phyloP scores from a whole-genome alignment of 2,329 filamentous ascomycete genomes.

The Pyrenochaeta sp. region DNA sequence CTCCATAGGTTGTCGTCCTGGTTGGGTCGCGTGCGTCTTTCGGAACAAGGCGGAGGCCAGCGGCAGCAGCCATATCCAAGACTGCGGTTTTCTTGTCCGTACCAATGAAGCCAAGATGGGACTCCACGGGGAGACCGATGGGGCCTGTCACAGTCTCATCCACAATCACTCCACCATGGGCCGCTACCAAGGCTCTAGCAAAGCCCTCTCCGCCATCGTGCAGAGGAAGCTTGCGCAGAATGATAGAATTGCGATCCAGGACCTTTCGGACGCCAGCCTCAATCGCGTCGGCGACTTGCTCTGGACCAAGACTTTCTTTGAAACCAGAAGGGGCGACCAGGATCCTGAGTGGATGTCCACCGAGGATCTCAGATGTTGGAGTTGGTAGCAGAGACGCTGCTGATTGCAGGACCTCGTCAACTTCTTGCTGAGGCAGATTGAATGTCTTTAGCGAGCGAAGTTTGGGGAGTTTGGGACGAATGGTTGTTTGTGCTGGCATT shows the following conservation, averaged over 20 bases:
- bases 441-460: conserved; percentile 31
- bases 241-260: conserved; percentile 47
- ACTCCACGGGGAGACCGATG: conserved; percentile 50
- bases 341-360: conserved; percentile 40
- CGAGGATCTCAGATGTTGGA: conserved; percentile 29
- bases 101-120: conserved; percentile 57
- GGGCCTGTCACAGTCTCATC: conserved; percentile 55
- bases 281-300: conserved; percentile 60
- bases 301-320: conserved; percentile 61
- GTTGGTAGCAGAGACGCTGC: conserved; percentile 24
- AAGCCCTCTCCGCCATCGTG: conserved; percentile 64
- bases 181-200: conserved; percentile 54
- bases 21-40: conserved; percentile 55
- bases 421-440: conserved; percentile 22
- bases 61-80: conserved; percentile 62
- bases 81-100: conserved; percentile 53
- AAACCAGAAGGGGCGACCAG: conserved; percentile 63
- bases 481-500: conserved; percentile 6
- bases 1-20: conserved; percentile 60
- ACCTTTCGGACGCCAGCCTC: conserved; percentile 57
- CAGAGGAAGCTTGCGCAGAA: conserved; percentile 58
- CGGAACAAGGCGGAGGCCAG: conserved; percentile 60
- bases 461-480: conserved; percentile 21
- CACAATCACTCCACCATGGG: conserved; percentile 52
- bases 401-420: conserved; percentile 24